Evolutionary conservation across 768 basidiomycete genomes (phyloP).

Genomic region (Collybia sp.): DNA sequence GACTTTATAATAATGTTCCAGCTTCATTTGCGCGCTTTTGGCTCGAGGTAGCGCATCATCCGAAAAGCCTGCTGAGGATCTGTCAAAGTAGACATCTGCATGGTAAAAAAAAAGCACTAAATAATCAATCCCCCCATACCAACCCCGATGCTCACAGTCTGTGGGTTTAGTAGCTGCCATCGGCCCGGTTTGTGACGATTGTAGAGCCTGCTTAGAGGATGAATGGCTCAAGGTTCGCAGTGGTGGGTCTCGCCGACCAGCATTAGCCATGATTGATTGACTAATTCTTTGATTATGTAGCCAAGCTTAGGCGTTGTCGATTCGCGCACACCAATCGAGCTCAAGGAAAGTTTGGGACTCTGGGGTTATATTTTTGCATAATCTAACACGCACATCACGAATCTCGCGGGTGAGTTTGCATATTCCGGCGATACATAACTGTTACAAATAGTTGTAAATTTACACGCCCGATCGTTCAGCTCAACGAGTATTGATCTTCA

Average conservation of each 20-base stretch:
- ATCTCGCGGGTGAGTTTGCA: too few species aligned
- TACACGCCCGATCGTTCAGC: too few species aligned
- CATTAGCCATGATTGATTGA: slow-evolving; percentile 7
- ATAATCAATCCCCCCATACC: background rate
- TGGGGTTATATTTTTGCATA: slow-evolving; percentile 12
- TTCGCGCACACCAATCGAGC: background rate
- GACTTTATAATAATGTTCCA: slow-evolving; percentile 96
- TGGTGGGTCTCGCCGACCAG: slow-evolving; percentile 7
- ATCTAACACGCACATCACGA: too few species aligned
- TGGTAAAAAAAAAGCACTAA: slow-evolving; percentile 13
- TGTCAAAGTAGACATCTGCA: slow-evolving; percentile 87
- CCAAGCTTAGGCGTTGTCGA: too few species aligned
- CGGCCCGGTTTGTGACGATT: slow-evolving; percentile 6
- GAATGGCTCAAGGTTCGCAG: slow-evolving; percentile 4
- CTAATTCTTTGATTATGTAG: background rate
- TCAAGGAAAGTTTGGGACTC: slow-evolving; percentile 8
- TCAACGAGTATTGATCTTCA: too few species aligned
- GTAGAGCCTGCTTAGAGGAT: slow-evolving; percentile 10
- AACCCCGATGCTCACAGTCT: slow-evolving; percentile 23
- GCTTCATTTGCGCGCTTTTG: slow-evolving; percentile 89
- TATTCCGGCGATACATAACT: too few species aligned
- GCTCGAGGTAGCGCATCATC: slow-evolving; percentile 79
- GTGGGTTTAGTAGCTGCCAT: slow-evolving; percentile 15
- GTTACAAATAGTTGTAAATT: too few species aligned
- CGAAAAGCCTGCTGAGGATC: slow-evolving; percentile 71